Evolutionary conservation across 202 grass and related monocot genomes (phyloP), one percentile per base, ranked within the genome.

Genomic region (Saccharum hybrid): DNA sequence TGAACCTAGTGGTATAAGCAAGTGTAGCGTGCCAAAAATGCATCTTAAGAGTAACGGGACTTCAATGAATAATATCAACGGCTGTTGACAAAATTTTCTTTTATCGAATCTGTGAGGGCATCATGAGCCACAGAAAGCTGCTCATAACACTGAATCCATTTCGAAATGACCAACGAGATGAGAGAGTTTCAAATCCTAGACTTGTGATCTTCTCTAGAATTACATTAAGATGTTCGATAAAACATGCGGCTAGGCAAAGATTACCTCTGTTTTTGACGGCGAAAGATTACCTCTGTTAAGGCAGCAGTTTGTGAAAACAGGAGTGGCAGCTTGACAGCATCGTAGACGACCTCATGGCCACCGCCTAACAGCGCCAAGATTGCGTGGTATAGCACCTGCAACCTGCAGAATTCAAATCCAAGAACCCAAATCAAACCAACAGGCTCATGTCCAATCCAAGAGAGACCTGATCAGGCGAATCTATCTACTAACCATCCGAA

Each of bases 261-360:
- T 23, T 40, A 94, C n/a, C n/a, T n/a, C n/a, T n/a, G n/a, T n/a
- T n/a, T n/a, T n/a, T n/a, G n/a, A n/a, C n/a, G n/a, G n/a, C n/a
- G n/a, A n/a, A n/a, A n/a, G n/a, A n/a, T n/a, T n/a, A n/a, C 92
- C 88, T 95, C 93, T 72, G 82, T 18, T 22, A 88, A 34, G 7
- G 90, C 85, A 6, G 85, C 88, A 1, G 83, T 95, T 61, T 90
- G 93, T 3, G 85, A 68, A 11, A 95, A 69, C 66, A 82, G 83
- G 63, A 92, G 80, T 23, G 93, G 93, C 68, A 28, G 80, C 88
- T 90, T 80, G 0, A 95, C 86, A 8, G 73, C 72, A 40, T 49
- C 76, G 21, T 95, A 95, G n/a, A 90, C 85, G 4, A 63, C 59
- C 12, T 86, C 63, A 41, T 84, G 88, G 10, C 76, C 83, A 2